These are phyloP conservation scores for Lipomyces chichibuensis DNA, from an alignment of 805 yeast species.

Conservation along the genomic window DNA sequence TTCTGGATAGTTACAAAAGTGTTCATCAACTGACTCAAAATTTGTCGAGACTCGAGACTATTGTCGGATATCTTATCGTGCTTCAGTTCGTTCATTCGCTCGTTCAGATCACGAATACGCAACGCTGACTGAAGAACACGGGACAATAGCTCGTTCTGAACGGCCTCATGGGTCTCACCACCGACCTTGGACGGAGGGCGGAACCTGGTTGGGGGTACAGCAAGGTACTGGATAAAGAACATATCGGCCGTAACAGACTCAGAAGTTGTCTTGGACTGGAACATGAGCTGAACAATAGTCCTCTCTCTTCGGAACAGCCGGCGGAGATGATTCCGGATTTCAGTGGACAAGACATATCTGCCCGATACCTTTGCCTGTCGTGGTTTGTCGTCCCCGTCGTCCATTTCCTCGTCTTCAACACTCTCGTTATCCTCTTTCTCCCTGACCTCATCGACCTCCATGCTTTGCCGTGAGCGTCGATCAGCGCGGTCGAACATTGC, in stretches of 20 bases:
- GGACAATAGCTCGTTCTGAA: constrained; percentile 86
- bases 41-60: constrained; percentile 44
- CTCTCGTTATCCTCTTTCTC: constrained; percentile 32
- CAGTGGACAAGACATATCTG: constrained; percentile 84
- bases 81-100: constrained; percentile 67
- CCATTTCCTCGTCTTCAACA: constrained; percentile 35
- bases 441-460: constrained; percentile 11
- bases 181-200: constrained; percentile 96
- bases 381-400: constrained; percentile 48
- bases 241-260: constrained; percentile 66
- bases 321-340: constrained; percentile 76
- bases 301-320: constrained; percentile 77
- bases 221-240: constrained; percentile 84
- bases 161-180: constrained; percentile 92
- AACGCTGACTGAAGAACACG: constrained; percentile 78
- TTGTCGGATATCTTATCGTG: constrained; percentile 50
- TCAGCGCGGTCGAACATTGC: constrained; percentile 54
- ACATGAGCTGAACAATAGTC: constrained; percentile 65
- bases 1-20: constrained; percentile 93
- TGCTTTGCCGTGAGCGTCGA: constrained; percentile 14
- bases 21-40: constrained; percentile 82
- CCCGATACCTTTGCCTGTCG: constrained; percentile 59
- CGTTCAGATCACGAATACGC: constrained; percentile 85
- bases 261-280: constrained; percentile 75
- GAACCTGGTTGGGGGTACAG: constrained; percentile 96